These are phyloP conservation scores for Paratrypanosoma confusum DNA, from an alignment of 208 protist genomes.

Conservation along the genomic window DNA sequence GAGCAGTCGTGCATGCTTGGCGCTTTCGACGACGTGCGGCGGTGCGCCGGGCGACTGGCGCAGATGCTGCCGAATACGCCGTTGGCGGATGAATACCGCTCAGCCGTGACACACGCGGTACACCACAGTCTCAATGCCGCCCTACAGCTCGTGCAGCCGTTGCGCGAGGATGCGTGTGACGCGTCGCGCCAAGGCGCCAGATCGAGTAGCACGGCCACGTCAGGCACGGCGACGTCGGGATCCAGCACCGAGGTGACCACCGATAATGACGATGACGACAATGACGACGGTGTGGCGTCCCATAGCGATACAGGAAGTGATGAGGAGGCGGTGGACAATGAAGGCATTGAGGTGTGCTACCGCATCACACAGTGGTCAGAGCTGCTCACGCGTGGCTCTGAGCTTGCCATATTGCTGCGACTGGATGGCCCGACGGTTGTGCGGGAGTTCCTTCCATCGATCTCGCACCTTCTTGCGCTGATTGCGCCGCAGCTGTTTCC, in stretches of 20 bases:
- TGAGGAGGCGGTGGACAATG: slow-evolving; percentile 9
- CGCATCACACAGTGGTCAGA: slow-evolving; percentile 21
- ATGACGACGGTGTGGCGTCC: slow-evolving; percentile 16
- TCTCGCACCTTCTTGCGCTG: slow-evolving; percentile 35
- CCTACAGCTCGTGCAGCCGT: no score
- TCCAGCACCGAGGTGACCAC: background rate
- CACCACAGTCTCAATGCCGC: no score
- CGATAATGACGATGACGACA: slow-evolving; percentile 1
- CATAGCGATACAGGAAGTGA: slow-evolving; percentile 10
- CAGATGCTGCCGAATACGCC: no score
- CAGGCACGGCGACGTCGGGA: no score
- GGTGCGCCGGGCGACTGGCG: slow-evolving; percentile 19
- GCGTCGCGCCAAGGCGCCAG: no score
- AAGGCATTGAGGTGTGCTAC: slow-evolving; percentile 14
- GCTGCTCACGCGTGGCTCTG: slow-evolving; percentile 16
- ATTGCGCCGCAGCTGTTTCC: slow-evolving; percentile 47
- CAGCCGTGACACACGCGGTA: no score
- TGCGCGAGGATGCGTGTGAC: no score
- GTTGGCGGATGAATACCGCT: no score
- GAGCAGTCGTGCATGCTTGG: slow-evolving; percentile 16
- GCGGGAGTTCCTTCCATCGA: slow-evolving; percentile 5
- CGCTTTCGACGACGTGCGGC: slow-evolving; percentile 31
- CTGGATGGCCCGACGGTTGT: slow-evolving; percentile 16
- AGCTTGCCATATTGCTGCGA: slow-evolving; percentile 22
- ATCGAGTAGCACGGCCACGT: no score